phyloP scores from a whole-genome alignment of 2,329 filamentous ascomycete genomes.

The Paradendryphiella salina region DNA sequence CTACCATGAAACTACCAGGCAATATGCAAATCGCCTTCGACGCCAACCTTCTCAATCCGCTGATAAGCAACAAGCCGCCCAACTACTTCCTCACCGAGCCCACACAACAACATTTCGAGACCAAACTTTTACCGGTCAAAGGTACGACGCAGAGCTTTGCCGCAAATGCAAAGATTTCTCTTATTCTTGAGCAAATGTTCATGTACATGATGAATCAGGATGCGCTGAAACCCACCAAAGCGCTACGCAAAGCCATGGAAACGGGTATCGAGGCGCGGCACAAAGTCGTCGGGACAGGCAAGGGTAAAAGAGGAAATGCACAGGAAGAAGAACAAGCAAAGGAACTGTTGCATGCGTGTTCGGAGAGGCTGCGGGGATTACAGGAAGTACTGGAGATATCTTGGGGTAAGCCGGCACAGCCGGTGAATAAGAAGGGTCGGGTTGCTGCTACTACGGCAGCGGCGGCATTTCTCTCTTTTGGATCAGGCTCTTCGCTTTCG shows the following conservation, averaged over 20 bases:
- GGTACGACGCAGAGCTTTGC: constrained; percentile 34
- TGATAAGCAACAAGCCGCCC: constrained; percentile 31
- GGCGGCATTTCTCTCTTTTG: constrained; percentile 23
- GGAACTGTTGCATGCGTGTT: constrained; percentile 40
- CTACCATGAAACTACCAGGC: constrained; percentile 51
- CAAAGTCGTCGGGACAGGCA: constrained; percentile 49
- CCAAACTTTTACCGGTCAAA: constrained; percentile 29
- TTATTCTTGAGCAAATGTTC: constrained; percentile 42
- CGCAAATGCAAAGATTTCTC: constrained; percentile 42
- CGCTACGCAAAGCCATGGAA: constrained; percentile 54
- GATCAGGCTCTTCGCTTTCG: constrained; percentile 28
- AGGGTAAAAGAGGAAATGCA: constrained; percentile 49
- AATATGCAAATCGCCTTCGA: constrained; percentile 55
- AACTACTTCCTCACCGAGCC: constrained; percentile 33
- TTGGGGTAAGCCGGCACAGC: constrained; percentile 15
- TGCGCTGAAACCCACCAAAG: constrained; percentile 23
- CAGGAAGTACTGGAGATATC: constrained; percentile 40
- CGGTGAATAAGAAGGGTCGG: constrained; percentile 4
- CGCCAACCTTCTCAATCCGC: constrained; percentile 36
- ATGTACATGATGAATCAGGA: constrained; percentile 35
- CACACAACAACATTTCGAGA: constrained; percentile 36
- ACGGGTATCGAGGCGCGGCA: constrained; percentile 58
- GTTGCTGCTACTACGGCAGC: background rate
- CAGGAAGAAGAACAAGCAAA: constrained; percentile 45
- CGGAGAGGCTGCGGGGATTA: constrained; percentile 40